These are phyloP conservation scores for Trichoderma orchidacearum DNA, from an alignment of 495 filamentous ascomycete species.

Conservation along the genomic window DNA sequence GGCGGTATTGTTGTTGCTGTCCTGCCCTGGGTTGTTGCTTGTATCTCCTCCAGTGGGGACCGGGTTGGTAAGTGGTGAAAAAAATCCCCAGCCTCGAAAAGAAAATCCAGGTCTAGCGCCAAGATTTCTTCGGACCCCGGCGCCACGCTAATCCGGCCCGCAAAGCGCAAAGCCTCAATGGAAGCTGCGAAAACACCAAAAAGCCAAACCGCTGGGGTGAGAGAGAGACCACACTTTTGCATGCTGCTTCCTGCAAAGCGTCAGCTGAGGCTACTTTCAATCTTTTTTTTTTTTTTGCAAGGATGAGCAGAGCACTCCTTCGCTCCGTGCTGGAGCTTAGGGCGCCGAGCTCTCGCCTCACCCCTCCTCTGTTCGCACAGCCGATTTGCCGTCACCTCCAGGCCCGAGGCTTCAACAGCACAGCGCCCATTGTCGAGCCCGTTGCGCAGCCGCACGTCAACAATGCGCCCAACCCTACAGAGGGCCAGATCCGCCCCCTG, in stretches of 20 bases:
- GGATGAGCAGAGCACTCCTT: conserved; percentile 21
- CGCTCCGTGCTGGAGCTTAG: conserved; percentile 20
- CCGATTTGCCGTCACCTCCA: conserved; percentile 8
- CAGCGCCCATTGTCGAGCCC: conserved; percentile 6
- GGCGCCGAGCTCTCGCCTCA: conserved; percentile 12
- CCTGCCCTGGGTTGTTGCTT: not conserved
- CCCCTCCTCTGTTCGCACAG: conserved; percentile 11
- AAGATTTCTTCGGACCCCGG: not conserved
- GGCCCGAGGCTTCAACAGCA: conserved; percentile 9
- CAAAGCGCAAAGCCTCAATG: not conserved
- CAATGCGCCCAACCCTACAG: conserved; percentile 1
- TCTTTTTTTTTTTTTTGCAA: too few relatives aligned
- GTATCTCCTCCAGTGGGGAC: not conserved
- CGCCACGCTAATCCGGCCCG: not conserved
- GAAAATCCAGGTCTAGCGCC: not conserved
- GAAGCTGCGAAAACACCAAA: not conserved
- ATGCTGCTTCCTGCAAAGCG: too few relatives aligned
- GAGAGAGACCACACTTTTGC: too few relatives aligned
- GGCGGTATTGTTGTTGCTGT: not conserved
- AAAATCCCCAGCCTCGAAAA: not conserved
- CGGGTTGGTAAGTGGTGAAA: not conserved
- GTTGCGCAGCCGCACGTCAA: conserved; percentile 1
- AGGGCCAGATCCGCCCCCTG: not conserved
- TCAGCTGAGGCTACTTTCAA: too few relatives aligned
- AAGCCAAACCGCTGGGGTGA: not conserved